Conservation (phyloP, 257 asterid genomes). For the Penstemon davidsonii region DNA sequence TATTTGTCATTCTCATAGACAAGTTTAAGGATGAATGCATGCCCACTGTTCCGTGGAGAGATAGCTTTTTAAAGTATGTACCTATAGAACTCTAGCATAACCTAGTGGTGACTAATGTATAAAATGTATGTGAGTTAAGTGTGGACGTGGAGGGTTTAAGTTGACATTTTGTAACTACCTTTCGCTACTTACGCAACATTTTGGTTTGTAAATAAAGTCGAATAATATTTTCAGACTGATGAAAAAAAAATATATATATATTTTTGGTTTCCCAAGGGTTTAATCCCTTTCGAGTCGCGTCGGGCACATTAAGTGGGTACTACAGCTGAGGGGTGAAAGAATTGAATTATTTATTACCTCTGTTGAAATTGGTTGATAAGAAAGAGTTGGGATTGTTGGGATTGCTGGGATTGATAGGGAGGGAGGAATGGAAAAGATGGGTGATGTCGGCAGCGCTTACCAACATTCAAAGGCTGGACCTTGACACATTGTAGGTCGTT, state of each 20-base stretch:
- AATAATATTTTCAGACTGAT: too few relatives aligned
- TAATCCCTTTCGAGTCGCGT: not conserved
- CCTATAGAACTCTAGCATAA: too few relatives aligned
- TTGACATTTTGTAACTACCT: conserved; percentile 50
- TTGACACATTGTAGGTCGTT: conserved; percentile 51
- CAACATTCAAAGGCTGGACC: conserved; percentile 41
- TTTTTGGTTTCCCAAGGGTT: not conserved
- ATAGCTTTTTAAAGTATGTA: too few relatives aligned
- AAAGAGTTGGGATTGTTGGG: conserved; percentile 58
- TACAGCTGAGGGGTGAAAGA: conserved; percentile 23
- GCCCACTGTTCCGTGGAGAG: too few relatives aligned
- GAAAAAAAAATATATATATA: not conserved
- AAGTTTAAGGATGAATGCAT: too few relatives aligned
- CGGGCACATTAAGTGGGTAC: too few relatives aligned
- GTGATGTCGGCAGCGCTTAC: conserved; percentile 63
- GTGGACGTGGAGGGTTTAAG: too few relatives aligned
- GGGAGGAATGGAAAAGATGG: conserved; percentile 70
- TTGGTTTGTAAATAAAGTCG: too few relatives aligned
- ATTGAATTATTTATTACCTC: conserved; percentile 30
- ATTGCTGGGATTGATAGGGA: conserved; percentile 50
- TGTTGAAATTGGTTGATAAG: conserved; percentile 47
- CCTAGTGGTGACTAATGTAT: too few relatives aligned
- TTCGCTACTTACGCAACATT: conserved; percentile 4
- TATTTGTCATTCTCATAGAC: too few relatives aligned
- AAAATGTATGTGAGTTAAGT: too few relatives aligned